Base-by-base conservation (phyloP, 2,329 filamentous ascomycete species). In the Cadophora gregata region DNA sequence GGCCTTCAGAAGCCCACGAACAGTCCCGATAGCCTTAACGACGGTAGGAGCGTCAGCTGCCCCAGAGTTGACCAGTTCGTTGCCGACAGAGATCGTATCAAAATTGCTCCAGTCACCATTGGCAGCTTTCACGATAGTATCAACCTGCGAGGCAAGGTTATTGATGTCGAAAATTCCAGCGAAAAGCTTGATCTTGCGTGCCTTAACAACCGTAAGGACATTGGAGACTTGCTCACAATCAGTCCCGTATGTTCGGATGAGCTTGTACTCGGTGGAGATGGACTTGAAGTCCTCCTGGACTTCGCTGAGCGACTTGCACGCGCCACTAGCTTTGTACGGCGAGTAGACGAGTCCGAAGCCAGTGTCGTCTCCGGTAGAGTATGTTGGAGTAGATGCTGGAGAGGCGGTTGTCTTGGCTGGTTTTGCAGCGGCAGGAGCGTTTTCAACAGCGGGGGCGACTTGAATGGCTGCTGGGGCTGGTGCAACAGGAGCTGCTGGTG, bases 201-300 rank as follows among this genome's bases (percentile, higher is more conserved):
- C 78, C 73, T 86, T 86, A 45, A 89, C 90, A 9, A 89, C 89
- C 12, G 82, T 78, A 36, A 90, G 80, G 21, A 91, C 86, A 16
- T 83, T 86, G 2, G 83, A 77, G 47, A 93, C 85, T 77, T 94
- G 90, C 74, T 92, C 81, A 78, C 93, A 96, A 78, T 93, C 92
- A 65, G 88, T 87, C 62, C 93, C 93, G 76, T 97, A 97, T 75
- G 92, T 85, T 60, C 93, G 91, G 63, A 96, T 81, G 42, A 88
- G 78, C 21, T 83, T 82, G 78, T 90, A 93, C 16, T 79, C 77
- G 25, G 79, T 76, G 16, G 80, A 81, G 31, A 87, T 81, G 61
- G 79, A 79, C 19, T 80, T 79, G 72, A 96, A 86, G 74, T 97
- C 93, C 24, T 79, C 76, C 67, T 85, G 81, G 61, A 96, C 84